phyloP scores from a whole-genome alignment of 305 asterid species.

The Solanum chacoense region DNA sequence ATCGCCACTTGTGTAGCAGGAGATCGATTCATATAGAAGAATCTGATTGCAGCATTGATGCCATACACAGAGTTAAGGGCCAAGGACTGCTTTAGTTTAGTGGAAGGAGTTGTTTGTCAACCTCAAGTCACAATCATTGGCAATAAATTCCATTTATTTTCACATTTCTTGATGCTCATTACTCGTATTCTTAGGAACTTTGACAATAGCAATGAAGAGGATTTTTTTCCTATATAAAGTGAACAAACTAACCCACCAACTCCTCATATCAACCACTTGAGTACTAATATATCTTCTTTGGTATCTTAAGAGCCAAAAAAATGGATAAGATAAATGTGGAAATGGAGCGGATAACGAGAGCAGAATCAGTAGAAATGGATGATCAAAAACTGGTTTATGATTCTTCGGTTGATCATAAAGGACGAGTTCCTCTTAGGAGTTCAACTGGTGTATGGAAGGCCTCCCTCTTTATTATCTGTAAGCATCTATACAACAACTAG shows the following conservation, averaged over 20 bases:
- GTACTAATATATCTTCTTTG: neutral
- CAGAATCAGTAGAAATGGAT: constrained; percentile 12
- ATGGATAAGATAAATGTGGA: neutral
- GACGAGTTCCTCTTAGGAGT: constrained; percentile 51
- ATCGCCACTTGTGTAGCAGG: neutral
- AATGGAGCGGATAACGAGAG: neutral
- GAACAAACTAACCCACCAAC: neutral
- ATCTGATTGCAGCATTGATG: neutral
- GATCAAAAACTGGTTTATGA: constrained; percentile 60
- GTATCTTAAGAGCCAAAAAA: neutral
- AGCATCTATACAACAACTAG: neutral
- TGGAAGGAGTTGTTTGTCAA: neutral
- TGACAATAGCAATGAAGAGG: neutral
- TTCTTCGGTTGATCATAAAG: constrained; percentile 62
- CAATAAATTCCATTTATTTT: neutral
- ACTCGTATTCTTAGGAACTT: neutral
- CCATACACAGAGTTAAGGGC: neutral
- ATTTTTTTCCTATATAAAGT: neutral
- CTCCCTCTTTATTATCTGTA: constrained; percentile 68
- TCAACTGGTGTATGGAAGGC: constrained; percentile 89
- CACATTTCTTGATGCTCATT: neutral
- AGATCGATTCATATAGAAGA: neutral
- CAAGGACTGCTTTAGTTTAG: neutral
- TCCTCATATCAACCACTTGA: neutral
- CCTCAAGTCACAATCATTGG: constrained; percentile 1